Evolutionary conservation across 73 alveolate genomes (phyloP).

Genomic region (Paraurostyla sp.): DNA sequence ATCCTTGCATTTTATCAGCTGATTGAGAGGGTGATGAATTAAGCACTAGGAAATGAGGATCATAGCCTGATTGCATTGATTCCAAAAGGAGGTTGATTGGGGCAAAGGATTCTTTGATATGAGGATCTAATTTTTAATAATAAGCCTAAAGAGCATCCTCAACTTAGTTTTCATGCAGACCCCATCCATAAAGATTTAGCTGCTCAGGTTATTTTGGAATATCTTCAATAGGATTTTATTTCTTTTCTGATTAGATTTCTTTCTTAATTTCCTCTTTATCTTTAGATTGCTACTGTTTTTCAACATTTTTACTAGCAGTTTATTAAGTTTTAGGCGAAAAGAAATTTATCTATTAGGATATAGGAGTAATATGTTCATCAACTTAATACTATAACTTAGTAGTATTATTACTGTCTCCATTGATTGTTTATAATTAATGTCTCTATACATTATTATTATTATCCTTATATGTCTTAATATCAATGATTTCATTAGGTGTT

Average conservation of each 20-base stretch:
- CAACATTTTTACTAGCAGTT: background rate
- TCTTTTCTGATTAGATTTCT: background rate
- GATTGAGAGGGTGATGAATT: background rate
- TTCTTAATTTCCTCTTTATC: background rate
- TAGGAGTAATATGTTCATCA: background rate
- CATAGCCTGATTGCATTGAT: conserved; percentile 9
- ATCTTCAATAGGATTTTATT: background rate
- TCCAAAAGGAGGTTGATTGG: background rate
- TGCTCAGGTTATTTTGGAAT: background rate
- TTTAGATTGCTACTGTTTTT: background rate
- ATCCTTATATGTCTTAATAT: background rate
- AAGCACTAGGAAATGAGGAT: conserved; percentile 12
- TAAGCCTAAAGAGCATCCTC: background rate
- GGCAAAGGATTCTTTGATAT: conserved; percentile 1
- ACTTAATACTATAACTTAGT: background rate
- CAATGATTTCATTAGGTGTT: background rate
- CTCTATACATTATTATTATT: background rate
- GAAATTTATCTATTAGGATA: background rate
- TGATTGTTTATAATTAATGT: background rate
- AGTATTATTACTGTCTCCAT: background rate
- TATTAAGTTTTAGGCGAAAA: background rate
- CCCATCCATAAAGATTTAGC: background rate
- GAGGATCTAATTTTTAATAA: background rate
- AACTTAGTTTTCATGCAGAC: background rate
- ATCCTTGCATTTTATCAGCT: background rate